Evolutionary conservation across 306 rosid genomes (phyloP).

Genomic region (Lupinus albus): DNA sequence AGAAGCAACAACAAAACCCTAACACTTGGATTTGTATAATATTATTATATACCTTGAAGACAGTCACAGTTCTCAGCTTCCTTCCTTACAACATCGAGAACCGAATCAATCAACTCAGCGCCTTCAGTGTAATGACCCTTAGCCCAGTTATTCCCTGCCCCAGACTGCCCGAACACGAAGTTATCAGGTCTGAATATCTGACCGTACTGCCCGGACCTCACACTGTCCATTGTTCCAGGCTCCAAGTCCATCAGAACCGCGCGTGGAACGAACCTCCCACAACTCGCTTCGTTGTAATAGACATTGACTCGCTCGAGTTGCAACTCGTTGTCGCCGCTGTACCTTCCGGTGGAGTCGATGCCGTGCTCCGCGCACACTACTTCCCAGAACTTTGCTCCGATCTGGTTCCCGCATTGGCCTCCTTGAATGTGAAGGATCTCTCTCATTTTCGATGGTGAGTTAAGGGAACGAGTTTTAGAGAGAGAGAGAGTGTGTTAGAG

Average conservation of each 20-base stretch:
- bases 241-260: slow-evolving; percentile 74
- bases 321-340: slow-evolving; percentile 61
- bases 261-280: slow-evolving; percentile 63
- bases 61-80: slow-evolving; percentile 78
- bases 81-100: slow-evolving; percentile 68
- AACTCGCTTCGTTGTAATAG: slow-evolving; percentile 74
- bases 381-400: slow-evolving; percentile 80
- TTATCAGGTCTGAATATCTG: slow-evolving; percentile 70
- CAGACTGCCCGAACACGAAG: slow-evolving; percentile 72
- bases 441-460: slow-evolving; percentile 50
- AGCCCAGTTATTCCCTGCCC: slow-evolving; percentile 76
- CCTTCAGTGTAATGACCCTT: slow-evolving; percentile 76
- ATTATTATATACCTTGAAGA: slow-evolving; percentile 53
- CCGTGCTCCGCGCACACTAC: slow-evolving; percentile 73
- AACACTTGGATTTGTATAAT: background rate
- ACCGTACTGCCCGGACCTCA: slow-evolving; percentile 69
- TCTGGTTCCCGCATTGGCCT: slow-evolving; percentile 75
- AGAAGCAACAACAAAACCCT: background rate
- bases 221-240: slow-evolving; percentile 75
- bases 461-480: background rate
- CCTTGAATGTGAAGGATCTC: slow-evolving; percentile 72
- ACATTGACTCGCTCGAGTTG: slow-evolving; percentile 72
- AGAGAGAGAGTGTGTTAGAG: background rate
- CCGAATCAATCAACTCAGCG: slow-evolving; percentile 73
- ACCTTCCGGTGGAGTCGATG: slow-evolving; percentile 63